Evolutionary conservation across 768 basidiomycete species (phyloP).

Genomic region (Lyophyllum shimeji): DNA sequence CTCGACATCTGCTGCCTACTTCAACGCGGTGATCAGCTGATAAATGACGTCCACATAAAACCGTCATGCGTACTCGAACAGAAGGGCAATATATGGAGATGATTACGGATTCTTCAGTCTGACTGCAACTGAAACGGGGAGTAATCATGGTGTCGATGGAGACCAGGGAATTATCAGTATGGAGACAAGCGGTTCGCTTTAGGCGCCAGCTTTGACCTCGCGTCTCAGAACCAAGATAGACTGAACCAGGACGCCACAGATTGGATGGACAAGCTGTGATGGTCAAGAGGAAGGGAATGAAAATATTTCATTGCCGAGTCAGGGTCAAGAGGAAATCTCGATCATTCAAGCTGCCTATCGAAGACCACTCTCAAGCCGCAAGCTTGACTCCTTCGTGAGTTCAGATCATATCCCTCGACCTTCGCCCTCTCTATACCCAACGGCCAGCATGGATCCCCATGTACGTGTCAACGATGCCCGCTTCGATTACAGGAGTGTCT

Average conservation of each 20-base stretch:
- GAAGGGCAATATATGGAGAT: slow-evolving; percentile 70
- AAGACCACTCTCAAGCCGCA: not conserved
- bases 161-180: not conserved
- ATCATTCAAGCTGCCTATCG: not conserved
- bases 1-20: slow-evolving; percentile 81
- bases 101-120: slow-evolving; percentile 54
- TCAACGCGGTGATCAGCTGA: slow-evolving; percentile 18
- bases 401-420: not conserved
- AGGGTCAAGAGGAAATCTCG: slow-evolving; percentile 1
- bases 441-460: slow-evolving; percentile 44
- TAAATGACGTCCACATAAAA: slow-evolving; percentile 8
- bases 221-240: not conserved
- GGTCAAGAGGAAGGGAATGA: slow-evolving; percentile 1
- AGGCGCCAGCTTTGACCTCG: not conserved
- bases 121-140: slow-evolving; percentile 69
- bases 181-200: not conserved
- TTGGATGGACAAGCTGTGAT: not conserved
- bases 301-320: slow-evolving; percentile 5
- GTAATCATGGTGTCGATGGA: slow-evolving; percentile 72
- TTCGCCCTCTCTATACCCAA: not conserved
- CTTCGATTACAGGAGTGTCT: not conserved
- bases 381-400: not conserved
- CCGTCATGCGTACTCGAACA: slow-evolving; percentile 51
- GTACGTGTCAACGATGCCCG: slow-evolving; percentile 27
- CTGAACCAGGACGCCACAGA: not conserved